A percentile compares a stretch with the other conserved stretches of the same genome.
These are phyloP conservation scores for Pythium rishiriense DNA, from an alignment of 352 stramenopile genomes.

Conservation along the genomic window DNA sequence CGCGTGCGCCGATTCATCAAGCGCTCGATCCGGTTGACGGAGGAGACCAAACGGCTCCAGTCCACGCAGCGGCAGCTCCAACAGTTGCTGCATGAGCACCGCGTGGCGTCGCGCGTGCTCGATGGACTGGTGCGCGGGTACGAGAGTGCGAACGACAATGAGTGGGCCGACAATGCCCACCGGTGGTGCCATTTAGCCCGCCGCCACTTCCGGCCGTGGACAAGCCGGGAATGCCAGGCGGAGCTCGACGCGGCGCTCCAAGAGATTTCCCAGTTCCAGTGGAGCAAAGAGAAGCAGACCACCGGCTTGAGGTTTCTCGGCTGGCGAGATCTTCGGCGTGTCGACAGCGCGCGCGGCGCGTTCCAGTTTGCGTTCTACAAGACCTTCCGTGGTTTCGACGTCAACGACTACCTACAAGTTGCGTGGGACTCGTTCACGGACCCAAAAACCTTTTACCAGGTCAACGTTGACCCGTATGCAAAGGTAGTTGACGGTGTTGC, in stretches of 20 bases:
- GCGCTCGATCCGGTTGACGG: not conserved
- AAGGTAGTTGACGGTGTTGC: not conserved
- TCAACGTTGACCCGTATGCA: not conserved
- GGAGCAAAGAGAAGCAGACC: not conserved
- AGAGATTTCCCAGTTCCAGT: not conserved
- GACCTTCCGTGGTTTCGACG: not conserved
- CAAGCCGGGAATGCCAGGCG: not conserved
- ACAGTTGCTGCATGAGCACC: not conserved
- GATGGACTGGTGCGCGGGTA: not conserved
- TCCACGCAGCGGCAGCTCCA: not conserved
- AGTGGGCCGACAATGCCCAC: too few relatives aligned
- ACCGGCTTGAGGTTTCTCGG: not conserved
- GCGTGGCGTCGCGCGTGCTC: not conserved
- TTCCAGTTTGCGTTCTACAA: constrained; percentile 1
- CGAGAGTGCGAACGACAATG: not conserved
- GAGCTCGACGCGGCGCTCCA: not conserved
- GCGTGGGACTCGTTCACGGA: not conserved
- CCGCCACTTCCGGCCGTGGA: not conserved
- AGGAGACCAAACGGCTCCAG: not conserved
- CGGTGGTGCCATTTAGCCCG: not conserved
- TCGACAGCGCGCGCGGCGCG: not conserved
- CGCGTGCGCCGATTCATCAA: not conserved
- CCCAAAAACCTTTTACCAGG: not conserved
- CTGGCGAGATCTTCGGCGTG: constrained; percentile 1
- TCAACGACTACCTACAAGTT: not conserved